phyloP scores from a whole-genome alignment of 805 yeast species.

The Lachancea sp. region DNA sequence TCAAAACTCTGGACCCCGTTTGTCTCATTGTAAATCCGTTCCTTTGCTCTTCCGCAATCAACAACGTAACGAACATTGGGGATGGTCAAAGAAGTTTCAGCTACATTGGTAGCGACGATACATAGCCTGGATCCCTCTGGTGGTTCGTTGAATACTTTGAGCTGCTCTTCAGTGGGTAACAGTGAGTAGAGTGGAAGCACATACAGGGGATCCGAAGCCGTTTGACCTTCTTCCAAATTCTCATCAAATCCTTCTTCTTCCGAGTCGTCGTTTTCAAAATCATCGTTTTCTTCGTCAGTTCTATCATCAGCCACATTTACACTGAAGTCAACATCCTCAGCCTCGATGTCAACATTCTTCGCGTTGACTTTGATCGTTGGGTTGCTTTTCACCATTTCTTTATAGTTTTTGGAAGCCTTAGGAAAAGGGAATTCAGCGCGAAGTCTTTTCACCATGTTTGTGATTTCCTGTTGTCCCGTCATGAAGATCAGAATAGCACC shows the following conservation, averaged over 20 bases:
- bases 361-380: conserved; percentile 47
- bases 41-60: conserved; percentile 92
- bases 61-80: conserved; percentile 93
- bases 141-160: conserved; percentile 82
- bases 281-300: conserved; percentile 29
- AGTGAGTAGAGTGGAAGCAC: conserved; percentile 90
- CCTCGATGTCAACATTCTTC: conserved; percentile 66
- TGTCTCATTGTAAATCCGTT: conserved; percentile 70
- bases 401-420: conserved; percentile 12
- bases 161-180: conserved; percentile 89
- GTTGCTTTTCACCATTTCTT: conserved; percentile 30
- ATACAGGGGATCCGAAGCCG: conserved; percentile 70
- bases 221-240: conserved; percentile 59
- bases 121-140: conserved; percentile 84
- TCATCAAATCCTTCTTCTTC: conserved; percentile 63
- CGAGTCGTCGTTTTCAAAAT: conserved; percentile 33
- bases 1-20: conserved; percentile 92
- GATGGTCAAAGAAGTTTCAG: conserved; percentile 94
- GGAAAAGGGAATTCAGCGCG: conserved; percentile 60
- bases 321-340: conserved; percentile 80
- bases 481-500: conserved; percentile 90
- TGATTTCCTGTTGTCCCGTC: conserved; percentile 93
- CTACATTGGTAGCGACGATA: conserved; percentile 94
- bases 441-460: conserved; percentile 61
- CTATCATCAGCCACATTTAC: conserved; percentile 34